phyloP scores from a whole-genome alignment of 1,284 basidiomycete genomes.

The Meira miltonrushii region DNA sequence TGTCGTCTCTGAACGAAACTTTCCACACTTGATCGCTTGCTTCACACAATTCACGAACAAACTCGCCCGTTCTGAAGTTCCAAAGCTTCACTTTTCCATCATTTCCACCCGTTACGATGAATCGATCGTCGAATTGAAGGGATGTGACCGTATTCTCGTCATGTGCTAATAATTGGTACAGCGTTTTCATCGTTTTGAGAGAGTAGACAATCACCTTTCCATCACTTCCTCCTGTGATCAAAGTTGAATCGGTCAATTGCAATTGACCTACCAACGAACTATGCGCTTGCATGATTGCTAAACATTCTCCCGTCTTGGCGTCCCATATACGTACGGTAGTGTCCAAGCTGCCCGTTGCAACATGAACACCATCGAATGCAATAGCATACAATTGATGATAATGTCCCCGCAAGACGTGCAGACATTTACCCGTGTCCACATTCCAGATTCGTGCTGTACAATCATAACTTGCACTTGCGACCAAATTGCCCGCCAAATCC shows the following conservation, averaged over 20 bases:
- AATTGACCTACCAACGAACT: constrained; percentile 90
- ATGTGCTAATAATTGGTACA: constrained; percentile 58
- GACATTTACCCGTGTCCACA: constrained; percentile 59
- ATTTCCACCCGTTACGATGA: constrained; percentile 65
- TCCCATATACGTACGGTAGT: constrained; percentile 50
- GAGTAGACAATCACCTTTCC: constrained; percentile 88
- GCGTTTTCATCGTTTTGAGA: constrained; percentile 60
- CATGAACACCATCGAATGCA: constrained; percentile 78
- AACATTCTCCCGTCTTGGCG: constrained; percentile 66
- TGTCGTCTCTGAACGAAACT: constrained; percentile 70
- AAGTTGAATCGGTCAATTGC: constrained; percentile 67
- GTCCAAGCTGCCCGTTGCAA: constrained; percentile 76
- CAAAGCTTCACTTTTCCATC: constrained; percentile 86
- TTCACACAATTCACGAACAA: constrained; percentile 44
- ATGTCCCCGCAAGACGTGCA: constrained; percentile 82
- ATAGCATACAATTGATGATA: constrained; percentile 88
- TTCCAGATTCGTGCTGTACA: constrained; percentile 58
- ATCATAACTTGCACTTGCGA: constrained; percentile 87
- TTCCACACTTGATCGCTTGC: constrained; percentile 75
- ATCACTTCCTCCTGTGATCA: constrained; percentile 88
- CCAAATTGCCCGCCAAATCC: constrained; percentile 73
- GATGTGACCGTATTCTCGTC: constrained; percentile 78
- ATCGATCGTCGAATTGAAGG: constrained; percentile 71
- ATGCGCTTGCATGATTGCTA: constrained; percentile 84
- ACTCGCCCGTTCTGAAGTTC: constrained; percentile 55